Conservation (phyloP, 352 stramenopile genomes). For the Phytophthora foliorum region DNA sequence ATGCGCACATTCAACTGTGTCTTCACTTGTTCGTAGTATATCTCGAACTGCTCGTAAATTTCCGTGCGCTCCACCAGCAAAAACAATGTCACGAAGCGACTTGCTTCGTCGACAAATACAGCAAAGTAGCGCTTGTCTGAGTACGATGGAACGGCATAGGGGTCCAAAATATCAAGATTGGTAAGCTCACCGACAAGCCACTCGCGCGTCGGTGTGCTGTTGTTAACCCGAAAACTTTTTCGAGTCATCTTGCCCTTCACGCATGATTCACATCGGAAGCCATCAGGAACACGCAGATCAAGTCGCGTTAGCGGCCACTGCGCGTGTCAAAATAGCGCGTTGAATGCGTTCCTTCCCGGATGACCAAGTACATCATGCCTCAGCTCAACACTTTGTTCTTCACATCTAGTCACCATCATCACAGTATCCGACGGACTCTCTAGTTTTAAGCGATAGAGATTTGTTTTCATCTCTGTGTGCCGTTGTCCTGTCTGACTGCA, state of each 20-base stretch:
- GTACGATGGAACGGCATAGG: slow-evolving; percentile 23
- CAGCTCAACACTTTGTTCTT: neutral
- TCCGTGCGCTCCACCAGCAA: slow-evolving; percentile 21
- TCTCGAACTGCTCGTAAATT: slow-evolving; percentile 19
- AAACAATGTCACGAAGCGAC: slow-evolving; percentile 18
- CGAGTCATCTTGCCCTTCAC: slow-evolving; percentile 21
- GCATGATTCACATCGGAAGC: slow-evolving; percentile 10
- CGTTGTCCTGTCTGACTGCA: neutral
- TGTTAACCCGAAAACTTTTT: slow-evolving; percentile 18
- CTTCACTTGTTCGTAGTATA: slow-evolving; percentile 21
- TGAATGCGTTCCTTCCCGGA: slow-evolving; percentile 6
- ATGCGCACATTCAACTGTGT: slow-evolving; percentile 24
- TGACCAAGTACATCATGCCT: slow-evolving; percentile 14
- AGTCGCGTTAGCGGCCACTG: neutral
- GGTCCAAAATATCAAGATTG: slow-evolving; percentile 28
- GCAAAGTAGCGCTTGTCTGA: slow-evolving; percentile 23
- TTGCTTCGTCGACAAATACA: slow-evolving; percentile 30
- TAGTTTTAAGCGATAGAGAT: slow-evolving; percentile 9
- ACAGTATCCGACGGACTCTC: neutral
- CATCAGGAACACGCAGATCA: slow-evolving; percentile 6
- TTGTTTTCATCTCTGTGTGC: slow-evolving; percentile 14
- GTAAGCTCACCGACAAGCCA: slow-evolving; percentile 21
- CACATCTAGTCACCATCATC: neutral
- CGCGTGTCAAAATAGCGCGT: slow-evolving; percentile 12
- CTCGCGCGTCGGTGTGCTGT: neutral